Conservation (phyloP, 2,329 filamentous ascomycete species). For the Fusarium foetens region DNA sequence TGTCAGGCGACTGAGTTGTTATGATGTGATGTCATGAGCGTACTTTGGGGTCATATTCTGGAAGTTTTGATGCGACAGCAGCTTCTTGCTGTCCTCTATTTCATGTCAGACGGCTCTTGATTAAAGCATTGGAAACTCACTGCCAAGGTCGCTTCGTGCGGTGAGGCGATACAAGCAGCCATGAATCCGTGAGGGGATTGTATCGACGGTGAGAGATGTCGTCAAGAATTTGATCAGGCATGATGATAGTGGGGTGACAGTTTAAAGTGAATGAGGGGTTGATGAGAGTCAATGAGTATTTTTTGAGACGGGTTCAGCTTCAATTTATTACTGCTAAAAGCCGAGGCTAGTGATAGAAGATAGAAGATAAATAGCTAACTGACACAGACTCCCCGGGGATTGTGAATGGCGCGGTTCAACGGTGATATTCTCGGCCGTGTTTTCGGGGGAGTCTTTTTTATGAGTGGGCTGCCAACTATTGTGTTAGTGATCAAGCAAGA, state of each 20-base stretch:
- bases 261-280: conserved; percentile 10
- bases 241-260: conserved; percentile 51
- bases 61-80: conserved; percentile 73
- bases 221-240: conserved; percentile 83
- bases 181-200: conserved; percentile 89
- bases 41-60: conserved; percentile 82
- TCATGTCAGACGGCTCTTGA: conserved; percentile 6
- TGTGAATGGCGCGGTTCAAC: conserved; percentile 41
- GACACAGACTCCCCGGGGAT: background rate
- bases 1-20: conserved; percentile 12
- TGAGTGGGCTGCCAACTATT: too few relatives aligned
- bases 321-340: conserved; percentile 12
- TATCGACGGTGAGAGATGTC: conserved; percentile 97
- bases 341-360: background rate
- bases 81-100: conserved; percentile 80
- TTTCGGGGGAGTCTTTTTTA: conserved; percentile 36
- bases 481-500: too few relatives aligned
- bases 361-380: conserved; percentile 25
- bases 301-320: background rate
- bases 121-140: conserved; percentile 63
- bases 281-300: background rate
- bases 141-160: conserved; percentile 98
- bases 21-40: conserved; percentile 35
- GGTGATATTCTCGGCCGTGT: conserved; percentile 38
- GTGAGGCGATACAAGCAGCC: conserved; percentile 95